Percentiles rank a stretch among this genome's conserved stretches.
phyloP scores from a whole-genome alignment of 1,284 basidiomycete genomes.

The Tremellales sp. region DNA sequence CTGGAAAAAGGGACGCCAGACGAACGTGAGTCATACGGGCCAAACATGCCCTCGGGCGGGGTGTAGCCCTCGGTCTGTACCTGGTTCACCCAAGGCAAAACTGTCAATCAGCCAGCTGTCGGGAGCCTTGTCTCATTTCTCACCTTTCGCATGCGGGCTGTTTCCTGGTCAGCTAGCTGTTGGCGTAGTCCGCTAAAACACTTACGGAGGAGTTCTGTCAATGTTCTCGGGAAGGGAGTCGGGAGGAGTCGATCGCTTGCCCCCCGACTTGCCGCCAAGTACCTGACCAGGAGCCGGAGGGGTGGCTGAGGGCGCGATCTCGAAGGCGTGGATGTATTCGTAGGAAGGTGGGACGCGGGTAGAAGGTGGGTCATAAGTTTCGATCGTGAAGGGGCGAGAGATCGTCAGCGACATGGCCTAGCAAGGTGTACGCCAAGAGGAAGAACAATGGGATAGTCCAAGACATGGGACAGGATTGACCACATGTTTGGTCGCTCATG shows the following conservation, averaged over 20 bases:
- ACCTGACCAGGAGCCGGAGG: slow-evolving; percentile 6
- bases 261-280: slow-evolving; percentile 5
- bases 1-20: neutral
- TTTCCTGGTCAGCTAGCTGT: neutral
- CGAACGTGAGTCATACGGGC: slow-evolving; percentile 34
- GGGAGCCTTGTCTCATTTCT: neutral
- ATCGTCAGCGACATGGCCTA: slow-evolving; percentile 56
- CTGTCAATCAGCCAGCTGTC: slow-evolving; percentile 6
- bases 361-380: slow-evolving; percentile 31
- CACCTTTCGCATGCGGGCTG: slow-evolving; percentile 32
- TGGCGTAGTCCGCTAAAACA: neutral
- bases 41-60: slow-evolving; percentile 37
- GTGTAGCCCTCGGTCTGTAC: slow-evolving; percentile 16
- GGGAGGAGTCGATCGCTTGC: slow-evolving; percentile 11
- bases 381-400: slow-evolving; percentile 22
- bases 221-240: slow-evolving; percentile 9
- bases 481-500: neutral
- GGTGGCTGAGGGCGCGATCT: neutral
- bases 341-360: slow-evolving; percentile 12
- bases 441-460: slow-evolving; percentile 64
- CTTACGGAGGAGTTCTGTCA: slow-evolving; percentile 29
- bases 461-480: slow-evolving; percentile 51
- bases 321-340: slow-evolving; percentile 5
- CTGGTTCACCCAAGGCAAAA: slow-evolving; percentile 38
- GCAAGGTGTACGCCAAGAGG: slow-evolving; percentile 48